Evolutionary conservation across 2,329 filamentous ascomycete species (phyloP), one percentile per base, ranked within the genome.

Genomic region (Byssothecium circinans): DNA sequence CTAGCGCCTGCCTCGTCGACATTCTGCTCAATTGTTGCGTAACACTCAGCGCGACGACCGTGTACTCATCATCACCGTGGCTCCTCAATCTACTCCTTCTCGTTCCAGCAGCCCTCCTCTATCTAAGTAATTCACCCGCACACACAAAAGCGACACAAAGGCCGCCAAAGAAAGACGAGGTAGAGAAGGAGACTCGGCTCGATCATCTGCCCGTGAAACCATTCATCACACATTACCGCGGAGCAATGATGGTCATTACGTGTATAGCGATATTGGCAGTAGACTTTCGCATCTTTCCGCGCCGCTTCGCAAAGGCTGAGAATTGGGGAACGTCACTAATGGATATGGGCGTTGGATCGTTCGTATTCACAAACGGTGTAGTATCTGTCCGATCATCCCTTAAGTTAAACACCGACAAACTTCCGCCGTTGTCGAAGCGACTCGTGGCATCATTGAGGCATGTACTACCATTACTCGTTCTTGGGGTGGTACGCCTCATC

Each of bases 321-420:
- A 96, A 89, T n/a, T 99, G 94, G 90, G 94, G 94, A 45, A 96
- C 92, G 1, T 97, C 92, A n/a, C 76, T 99, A 52, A 99, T 99
- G 94, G 94, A 99, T 68, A 79, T 97, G 62, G 94, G 94, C 40
- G 94, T 99, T 39, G 94, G 94, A 22, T 96, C 91, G 11, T 99
- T 99, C 74, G 94, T 99, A 61, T 99, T 96, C 73, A 91, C 91
- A 2, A 88, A 88, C 14, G 94, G 94, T 18, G 77, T 96, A 27
- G 90, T 97, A n/a, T 91, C 89, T 30, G 91, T 91, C 12, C 82
- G 92, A 15, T 84, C 89, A 1, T 79, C 91, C 11, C 76, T 96
- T 38, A 91, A 88, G 67, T 83, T 87, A 60, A 80, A 80, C 19
- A 74, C 76, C 10, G 79, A 80, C 2, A 74, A 74, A 33, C 57